phyloP scores from a whole-genome alignment of 768 basidiomycete genomes.

The Suillus hirtellus region DNA sequence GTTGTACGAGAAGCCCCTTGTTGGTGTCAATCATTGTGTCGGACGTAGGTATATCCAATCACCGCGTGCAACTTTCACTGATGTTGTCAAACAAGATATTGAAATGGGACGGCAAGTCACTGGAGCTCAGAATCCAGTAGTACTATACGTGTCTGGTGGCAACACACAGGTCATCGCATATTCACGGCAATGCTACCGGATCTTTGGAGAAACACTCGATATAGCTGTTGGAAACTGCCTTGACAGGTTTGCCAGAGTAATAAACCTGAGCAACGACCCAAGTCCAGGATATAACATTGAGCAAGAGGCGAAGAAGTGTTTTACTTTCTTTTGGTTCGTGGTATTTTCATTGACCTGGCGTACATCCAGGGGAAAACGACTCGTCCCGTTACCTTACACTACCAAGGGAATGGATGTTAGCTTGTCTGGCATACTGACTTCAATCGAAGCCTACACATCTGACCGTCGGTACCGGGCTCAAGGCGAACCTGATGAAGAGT shows the following conservation, averaged over 20 bases:
- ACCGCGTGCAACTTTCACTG: background rate
- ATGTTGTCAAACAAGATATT: slow-evolving; percentile 63
- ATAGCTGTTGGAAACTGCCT: slow-evolving; percentile 99
- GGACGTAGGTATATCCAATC: slow-evolving; percentile 66
- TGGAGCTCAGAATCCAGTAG: slow-evolving; percentile 91
- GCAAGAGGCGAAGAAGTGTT: slow-evolving; percentile 86
- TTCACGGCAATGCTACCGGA: slow-evolving; percentile 94
- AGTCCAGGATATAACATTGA: slow-evolving; percentile 98
- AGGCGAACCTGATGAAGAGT: slow-evolving; percentile 33
- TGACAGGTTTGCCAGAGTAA: slow-evolving; percentile 94
- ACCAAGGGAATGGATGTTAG: slow-evolving; percentile 99
- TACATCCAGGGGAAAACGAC: slow-evolving; percentile 68
- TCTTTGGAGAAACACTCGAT: slow-evolving; percentile 98
- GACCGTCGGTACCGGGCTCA: slow-evolving; percentile 81
- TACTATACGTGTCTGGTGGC: slow-evolving; percentile 97
- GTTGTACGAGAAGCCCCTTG: slow-evolving; percentile 85
- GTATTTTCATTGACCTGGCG: slow-evolving; percentile 10
- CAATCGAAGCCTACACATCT: slow-evolving; percentile 81
- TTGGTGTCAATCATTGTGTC: slow-evolving; percentile 99
- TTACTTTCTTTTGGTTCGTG: slow-evolving; percentile 6
- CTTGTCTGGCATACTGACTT: slow-evolving; percentile 90
- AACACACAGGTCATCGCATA: slow-evolving; percentile 99
- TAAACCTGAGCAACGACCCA: slow-evolving; percentile 93
- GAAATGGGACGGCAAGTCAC: slow-evolving; percentile 98
- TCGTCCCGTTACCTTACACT: slow-evolving; percentile 86